Base-by-base conservation (phyloP, 805 yeast genomes). In the Metschnikowia similis region DNA sequence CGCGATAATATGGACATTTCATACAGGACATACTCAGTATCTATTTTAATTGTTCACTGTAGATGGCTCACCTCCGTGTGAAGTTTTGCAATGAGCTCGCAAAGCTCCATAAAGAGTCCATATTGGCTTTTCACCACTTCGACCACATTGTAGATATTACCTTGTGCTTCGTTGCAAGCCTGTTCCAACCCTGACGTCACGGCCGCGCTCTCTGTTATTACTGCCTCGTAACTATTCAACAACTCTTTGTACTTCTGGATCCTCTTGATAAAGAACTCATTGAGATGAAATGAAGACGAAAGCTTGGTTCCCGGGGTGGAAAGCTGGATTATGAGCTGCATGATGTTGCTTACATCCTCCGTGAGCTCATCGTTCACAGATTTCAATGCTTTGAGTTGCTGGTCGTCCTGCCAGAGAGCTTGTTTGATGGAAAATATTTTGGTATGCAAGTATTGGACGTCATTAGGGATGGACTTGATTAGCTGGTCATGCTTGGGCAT, bases 391-490 rank as follows among this genome's bases (percentile, higher is more conserved):
- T 51, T 56, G 41, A 74, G 65, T 51, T 70, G 70, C 42, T 61
- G 65, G 11, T 74, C 67, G 58, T 81, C 84, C 53, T 70, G 71
- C 45, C 70, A 69, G 29, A 81, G 69, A 6, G 89, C 87, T 65
- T 83, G 89, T 55, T 80, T 83, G 2, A 88, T 80, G 5, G 85
- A 76, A 2, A 81, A 74, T 53, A 83, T 78, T 53, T 81, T 81
- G 55, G 82, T 81, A 48, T 79, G 80, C 53, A 87, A 66, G 60
- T 77, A 87, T 51, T 75, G 75, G 36, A 85, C 79, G 62, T 87
- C 95, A 56, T 84, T 77, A 5, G 94, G 94, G 47, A 87, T 81
- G 47, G 90, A 82, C 35, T 76, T 80, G 40, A 87, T 80, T 40
- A 87, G 71, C 52, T 78, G 82, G 41, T 77, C 74, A 56, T 87